A percentile compares a stretch with the other conserved stretches of the same genome.
phyloP scores from a whole-genome alignment of 805 yeast genomes.

The Suhomyces xylopsoci region DNA sequence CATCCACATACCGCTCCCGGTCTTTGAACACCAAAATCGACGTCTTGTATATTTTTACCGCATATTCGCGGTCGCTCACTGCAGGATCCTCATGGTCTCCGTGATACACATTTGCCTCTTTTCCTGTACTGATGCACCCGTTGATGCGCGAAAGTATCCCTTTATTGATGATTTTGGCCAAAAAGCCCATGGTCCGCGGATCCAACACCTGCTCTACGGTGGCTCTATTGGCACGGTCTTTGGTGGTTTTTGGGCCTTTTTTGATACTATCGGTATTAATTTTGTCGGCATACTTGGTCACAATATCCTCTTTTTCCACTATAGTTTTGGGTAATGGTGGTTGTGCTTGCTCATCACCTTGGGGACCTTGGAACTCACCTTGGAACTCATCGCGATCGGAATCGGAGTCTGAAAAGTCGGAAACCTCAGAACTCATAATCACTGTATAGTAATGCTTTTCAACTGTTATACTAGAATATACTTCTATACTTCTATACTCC shows the following conservation, averaged over 20 bases:
- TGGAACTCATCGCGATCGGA: background rate
- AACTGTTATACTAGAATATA: too few species aligned
- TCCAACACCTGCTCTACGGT: constrained; percentile 96
- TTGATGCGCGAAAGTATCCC: constrained; percentile 83
- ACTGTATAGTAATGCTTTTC: too few species aligned
- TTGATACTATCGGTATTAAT: constrained; percentile 63
- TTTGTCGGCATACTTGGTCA: constrained; percentile 60
- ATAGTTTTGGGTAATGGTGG: constrained; percentile 19
- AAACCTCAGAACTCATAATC: background rate
- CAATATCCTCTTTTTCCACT: constrained; percentile 43
- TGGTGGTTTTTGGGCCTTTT: constrained; percentile 56
- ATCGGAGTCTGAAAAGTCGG: background rate
- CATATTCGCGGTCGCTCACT: constrained; percentile 52
- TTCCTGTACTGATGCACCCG: constrained; percentile 95
- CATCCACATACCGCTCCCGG: constrained; percentile 92
- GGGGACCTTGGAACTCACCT: too few species aligned
- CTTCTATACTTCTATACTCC: background rate
- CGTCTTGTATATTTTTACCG: constrained; percentile 93
- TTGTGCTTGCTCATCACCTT: background rate
- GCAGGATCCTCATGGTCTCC: constrained; percentile 58
- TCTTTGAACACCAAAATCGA: constrained; percentile 96
- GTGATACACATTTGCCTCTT: constrained; percentile 94
- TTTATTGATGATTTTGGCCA: constrained; percentile 75
- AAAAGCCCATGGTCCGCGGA: constrained; percentile 84
- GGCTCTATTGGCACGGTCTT: constrained; percentile 90